phyloP scores from a whole-genome alignment of 2,329 filamentous ascomycete species.

The Stagonosporopsis rhizophila region DNA sequence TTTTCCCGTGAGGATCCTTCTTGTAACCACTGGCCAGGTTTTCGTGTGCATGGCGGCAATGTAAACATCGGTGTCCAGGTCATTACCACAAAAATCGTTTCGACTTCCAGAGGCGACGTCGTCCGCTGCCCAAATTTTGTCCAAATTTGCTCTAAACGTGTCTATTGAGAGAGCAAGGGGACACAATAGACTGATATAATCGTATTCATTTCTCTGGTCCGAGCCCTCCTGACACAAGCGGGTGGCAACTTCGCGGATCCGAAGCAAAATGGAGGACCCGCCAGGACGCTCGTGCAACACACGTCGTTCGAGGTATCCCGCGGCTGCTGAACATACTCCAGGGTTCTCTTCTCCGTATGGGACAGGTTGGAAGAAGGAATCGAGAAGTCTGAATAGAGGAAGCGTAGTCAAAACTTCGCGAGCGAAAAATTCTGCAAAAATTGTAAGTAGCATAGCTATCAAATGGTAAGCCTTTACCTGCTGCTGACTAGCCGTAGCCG shows the following conservation, averaged over 20 bases:
- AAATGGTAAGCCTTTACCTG: too few species aligned
- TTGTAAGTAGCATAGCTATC: too few species aligned
- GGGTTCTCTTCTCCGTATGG: too few species aligned
- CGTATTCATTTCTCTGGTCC: neutral
- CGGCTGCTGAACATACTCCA: too few species aligned
- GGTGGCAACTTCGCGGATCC: neutral
- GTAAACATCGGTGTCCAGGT: neutral
- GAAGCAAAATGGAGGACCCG: neutral
- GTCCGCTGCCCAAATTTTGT: neutral
- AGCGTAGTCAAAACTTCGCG: too few species aligned
- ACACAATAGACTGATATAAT: neutral
- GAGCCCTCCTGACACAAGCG: neutral
- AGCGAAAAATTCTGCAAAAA: too few species aligned
- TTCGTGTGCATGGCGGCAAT: conserved; percentile 6
- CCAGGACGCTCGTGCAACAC: neutral
- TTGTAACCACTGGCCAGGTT: neutral
- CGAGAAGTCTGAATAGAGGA: too few species aligned
- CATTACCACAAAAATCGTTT: neutral
- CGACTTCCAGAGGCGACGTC: neutral
- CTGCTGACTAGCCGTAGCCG: too few species aligned
- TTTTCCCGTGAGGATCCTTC: conserved; percentile 2
- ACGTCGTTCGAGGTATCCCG: neutral
- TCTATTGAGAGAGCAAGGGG: neutral
- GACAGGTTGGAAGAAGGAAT: too few species aligned
- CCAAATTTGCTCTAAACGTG: neutral